Evolutionary conservation across 352 stramenopile genomes (phyloP).

Genomic region (Phytophthora sp.): DNA sequence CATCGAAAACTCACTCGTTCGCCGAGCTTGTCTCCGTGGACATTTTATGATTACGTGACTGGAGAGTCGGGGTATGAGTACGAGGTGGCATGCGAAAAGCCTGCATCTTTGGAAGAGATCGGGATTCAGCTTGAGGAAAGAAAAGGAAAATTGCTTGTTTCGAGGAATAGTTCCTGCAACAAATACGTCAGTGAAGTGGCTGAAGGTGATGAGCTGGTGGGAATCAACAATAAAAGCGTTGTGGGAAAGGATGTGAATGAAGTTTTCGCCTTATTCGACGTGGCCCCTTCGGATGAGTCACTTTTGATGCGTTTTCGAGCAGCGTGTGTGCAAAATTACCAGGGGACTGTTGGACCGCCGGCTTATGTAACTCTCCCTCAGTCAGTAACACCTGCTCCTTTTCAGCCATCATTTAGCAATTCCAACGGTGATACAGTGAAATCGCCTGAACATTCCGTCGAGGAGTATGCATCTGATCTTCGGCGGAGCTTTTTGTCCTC

Average conservation of each 20-base stretch:
- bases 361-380: constrained; percentile 17
- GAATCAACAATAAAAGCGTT: constrained; percentile 62
- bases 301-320: constrained; percentile 60
- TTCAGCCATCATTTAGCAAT: constrained; percentile 19
- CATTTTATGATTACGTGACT: constrained; percentile 71
- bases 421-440: neutral
- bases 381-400: constrained; percentile 18
- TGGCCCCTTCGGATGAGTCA: constrained; percentile 34
- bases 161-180: constrained; percentile 27
- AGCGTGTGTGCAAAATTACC: constrained; percentile 23
- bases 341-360: constrained; percentile 3
- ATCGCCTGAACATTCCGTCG: constrained; percentile 21
- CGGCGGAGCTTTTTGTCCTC: constrained; percentile 40
- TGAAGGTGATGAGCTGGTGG: constrained; percentile 67
- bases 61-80: constrained; percentile 74
- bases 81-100: constrained; percentile 62
- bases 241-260: constrained; percentile 44
- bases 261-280: constrained; percentile 38
- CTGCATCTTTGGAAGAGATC: constrained; percentile 25
- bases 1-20: constrained; percentile 38
- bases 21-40: constrained; percentile 70
- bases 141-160: constrained; percentile 48
- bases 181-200: constrained; percentile 32
- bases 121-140: constrained; percentile 53
- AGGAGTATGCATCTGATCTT: constrained; percentile 43